Conservation (phyloP, 1,284 basidiomycete genomes). For the Trametes polyzona region DNA sequence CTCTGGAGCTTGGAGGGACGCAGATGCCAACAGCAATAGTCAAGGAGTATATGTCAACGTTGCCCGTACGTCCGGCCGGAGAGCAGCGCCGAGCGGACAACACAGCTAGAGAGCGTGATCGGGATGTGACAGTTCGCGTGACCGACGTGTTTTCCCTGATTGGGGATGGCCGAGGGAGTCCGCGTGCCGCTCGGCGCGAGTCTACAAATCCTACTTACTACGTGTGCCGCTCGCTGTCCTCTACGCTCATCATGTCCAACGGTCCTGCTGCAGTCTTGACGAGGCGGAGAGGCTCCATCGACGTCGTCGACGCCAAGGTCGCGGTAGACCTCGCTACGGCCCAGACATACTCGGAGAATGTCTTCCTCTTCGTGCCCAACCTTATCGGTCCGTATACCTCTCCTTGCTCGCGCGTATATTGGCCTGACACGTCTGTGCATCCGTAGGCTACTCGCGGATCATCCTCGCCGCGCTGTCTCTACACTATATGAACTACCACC, state of each 20-base stretch:
- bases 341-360: constrained; percentile 86
- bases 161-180: constrained; percentile 8
- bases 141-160: constrained; percentile 13
- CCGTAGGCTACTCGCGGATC: constrained; percentile 83
- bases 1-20: too few relatives aligned
- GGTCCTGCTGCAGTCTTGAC: constrained; percentile 21
- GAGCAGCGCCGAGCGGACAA: too few relatives aligned
- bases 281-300: constrained; percentile 44
- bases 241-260: constrained; percentile 32
- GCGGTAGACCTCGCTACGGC: constrained; percentile 85
- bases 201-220: constrained; percentile 20
- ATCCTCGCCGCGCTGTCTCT: constrained; percentile 90
- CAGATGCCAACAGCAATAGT: too few relatives aligned
- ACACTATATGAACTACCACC: constrained; percentile 94
- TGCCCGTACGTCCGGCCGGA: too few relatives aligned
- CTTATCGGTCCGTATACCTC: constrained; percentile 74
- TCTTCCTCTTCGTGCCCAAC: constrained; percentile 96
- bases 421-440: constrained; percentile 1
- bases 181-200: constrained; percentile 20
- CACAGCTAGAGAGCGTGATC: too few relatives aligned
- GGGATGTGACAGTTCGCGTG: constrained; percentile 4
- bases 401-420: constrained; percentile 2
- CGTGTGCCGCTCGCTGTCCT: constrained; percentile 22
- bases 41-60: too few relatives aligned
- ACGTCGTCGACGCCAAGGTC: constrained; percentile 77